Conservation (phyloP, 768 basidiomycete genomes). For the Boletales sp. region DNA sequence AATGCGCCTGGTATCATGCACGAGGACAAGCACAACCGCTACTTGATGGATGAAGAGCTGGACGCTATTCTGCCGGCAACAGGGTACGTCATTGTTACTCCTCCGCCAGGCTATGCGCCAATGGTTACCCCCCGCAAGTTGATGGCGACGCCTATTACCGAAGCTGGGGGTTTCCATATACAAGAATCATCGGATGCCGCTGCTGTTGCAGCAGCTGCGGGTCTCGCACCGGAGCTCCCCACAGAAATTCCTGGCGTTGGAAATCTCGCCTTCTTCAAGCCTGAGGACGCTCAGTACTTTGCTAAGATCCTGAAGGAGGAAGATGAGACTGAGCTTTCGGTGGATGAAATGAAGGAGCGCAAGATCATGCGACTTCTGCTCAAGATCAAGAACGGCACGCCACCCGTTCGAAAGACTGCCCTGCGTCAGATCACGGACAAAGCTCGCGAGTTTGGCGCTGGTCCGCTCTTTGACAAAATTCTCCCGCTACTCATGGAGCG, state of each 20-base stretch:
- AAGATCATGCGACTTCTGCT: constrained; percentile 98
- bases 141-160: constrained; percentile 51
- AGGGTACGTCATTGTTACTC: constrained; percentile 90
- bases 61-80: constrained; percentile 81
- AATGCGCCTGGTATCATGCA: constrained; percentile 79
- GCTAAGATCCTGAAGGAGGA: constrained; percentile 94
- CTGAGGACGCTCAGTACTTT: constrained; percentile 97
- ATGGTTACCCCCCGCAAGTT: constrained; percentile 62
- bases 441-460: constrained; percentile 97
- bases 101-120: constrained; percentile 91
- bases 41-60: constrained; percentile 93
- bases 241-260: constrained; percentile 99
- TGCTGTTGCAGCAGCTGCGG: constrained; percentile 83
- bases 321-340: constrained; percentile 86
- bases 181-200: constrained; percentile 93
- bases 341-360: constrained; percentile 99
- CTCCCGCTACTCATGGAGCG: constrained; percentile 97
- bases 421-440: constrained; percentile 98
- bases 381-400: constrained; percentile 99
- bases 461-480: constrained; percentile 98
- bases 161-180: constrained; percentile 89
- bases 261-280: constrained; percentile 95
- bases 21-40: constrained; percentile 95
- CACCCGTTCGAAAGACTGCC: constrained; percentile 96
- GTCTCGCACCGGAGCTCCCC: constrained; percentile 88